These are phyloP conservation scores for Amesomyces nigricolor DNA, from an alignment of 2,329 filamentous ascomycete genomes.

Conservation along the genomic window DNA sequence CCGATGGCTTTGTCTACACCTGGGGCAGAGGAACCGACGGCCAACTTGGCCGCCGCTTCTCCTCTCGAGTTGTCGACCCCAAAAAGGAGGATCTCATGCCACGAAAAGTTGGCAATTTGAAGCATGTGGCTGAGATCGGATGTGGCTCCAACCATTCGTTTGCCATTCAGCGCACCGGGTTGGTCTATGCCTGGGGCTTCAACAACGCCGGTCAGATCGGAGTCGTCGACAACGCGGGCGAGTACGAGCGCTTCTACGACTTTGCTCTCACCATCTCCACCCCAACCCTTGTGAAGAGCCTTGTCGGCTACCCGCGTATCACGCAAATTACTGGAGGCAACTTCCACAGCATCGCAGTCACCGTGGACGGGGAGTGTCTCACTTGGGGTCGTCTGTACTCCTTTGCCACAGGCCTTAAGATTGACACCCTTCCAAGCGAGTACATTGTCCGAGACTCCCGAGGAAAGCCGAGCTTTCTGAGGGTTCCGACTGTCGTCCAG, in stretches of 20 bases:
- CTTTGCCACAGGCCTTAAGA: constrained; percentile 34
- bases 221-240: constrained; percentile 52
- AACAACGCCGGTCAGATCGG: constrained; percentile 74
- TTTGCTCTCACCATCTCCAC: constrained; percentile 2
- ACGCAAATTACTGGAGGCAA: constrained; percentile 44
- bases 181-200: constrained; percentile 74
- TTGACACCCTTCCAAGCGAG: constrained; percentile 49
- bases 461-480: constrained; percentile 60
- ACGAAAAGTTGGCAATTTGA: constrained; percentile 9
- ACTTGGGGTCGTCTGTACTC: constrained; percentile 53
- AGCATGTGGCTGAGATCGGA: constrained; percentile 36
- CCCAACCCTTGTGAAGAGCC: constrained; percentile 4
- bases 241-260: constrained; percentile 4
- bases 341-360: constrained; percentile 66
- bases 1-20: constrained; percentile 14
- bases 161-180: constrained; percentile 64
- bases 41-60: constrained; percentile 19
- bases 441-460: constrained; percentile 57
- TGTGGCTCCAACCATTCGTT: constrained; percentile 73
- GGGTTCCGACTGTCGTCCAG: constrained; percentile 56
- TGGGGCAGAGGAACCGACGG: constrained; percentile 16
- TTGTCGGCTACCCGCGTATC: constrained; percentile 7
- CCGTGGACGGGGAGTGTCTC: constrained; percentile 49
- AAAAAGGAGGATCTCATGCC: constrained; percentile 10
- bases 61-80: constrained; percentile 7